phyloP scores from a whole-genome alignment of 2,329 filamentous ascomycete species.

The Xylaria sp. region DNA sequence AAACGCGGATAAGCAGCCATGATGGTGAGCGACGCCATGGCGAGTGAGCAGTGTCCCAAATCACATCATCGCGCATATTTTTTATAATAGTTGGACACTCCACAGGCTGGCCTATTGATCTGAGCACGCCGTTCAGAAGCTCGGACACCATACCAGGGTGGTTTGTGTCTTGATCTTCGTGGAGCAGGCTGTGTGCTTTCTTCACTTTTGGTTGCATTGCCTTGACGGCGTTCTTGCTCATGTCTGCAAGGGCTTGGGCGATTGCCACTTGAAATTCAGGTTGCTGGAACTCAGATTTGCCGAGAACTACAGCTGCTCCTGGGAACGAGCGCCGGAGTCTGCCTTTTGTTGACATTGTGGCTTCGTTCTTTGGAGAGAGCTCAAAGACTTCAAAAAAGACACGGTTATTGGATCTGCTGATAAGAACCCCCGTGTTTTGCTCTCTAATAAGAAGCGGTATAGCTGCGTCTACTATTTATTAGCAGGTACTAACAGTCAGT shows the following conservation, averaged over 20 bases:
- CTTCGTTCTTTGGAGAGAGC: constrained; percentile 44
- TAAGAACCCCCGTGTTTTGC: constrained; percentile 52
- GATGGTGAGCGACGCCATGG: constrained; percentile 55
- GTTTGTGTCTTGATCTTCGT: constrained; percentile 58
- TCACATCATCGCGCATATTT: constrained; percentile 62
- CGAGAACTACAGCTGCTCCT: constrained; percentile 47
- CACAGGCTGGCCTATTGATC: constrained; percentile 51
- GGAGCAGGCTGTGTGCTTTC: constrained; percentile 49
- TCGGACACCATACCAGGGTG: constrained; percentile 62
- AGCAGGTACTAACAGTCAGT: background rate
- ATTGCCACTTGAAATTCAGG: constrained; percentile 32
- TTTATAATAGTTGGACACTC: constrained; percentile 54
- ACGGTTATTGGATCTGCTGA: constrained; percentile 36
- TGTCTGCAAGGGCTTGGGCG: constrained; percentile 36
- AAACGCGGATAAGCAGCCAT: constrained; percentile 66
- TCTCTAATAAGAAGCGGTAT: constrained; percentile 46
- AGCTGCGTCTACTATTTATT: constrained; percentile 23
- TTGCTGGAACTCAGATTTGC: constrained; percentile 42
- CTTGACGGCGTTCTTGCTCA: constrained; percentile 35
- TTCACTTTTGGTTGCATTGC: constrained; percentile 34
- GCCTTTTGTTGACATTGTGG: constrained; percentile 45
- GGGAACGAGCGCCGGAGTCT: constrained; percentile 44
- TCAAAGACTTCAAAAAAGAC: constrained; percentile 51
- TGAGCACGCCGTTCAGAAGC: constrained; percentile 55
- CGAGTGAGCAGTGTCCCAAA: constrained; percentile 51